Conservation (phyloP, 2,329 filamentous ascomycete species). For the Calonectria pseudoreteaudii region DNA sequence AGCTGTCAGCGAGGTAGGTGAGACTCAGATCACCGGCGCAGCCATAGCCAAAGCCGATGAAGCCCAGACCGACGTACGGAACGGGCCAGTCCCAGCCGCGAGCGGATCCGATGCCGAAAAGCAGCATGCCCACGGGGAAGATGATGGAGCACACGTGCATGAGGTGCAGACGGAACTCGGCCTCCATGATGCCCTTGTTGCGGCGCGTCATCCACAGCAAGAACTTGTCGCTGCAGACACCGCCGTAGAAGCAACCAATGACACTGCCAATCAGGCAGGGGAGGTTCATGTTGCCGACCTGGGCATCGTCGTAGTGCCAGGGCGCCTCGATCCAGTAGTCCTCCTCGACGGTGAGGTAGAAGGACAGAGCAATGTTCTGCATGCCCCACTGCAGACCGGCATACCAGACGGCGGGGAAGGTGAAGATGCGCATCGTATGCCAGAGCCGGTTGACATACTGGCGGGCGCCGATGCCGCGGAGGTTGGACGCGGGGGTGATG, state of each 20-base stretch:
- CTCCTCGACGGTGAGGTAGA: constrained; percentile 69
- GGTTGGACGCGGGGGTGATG: constrained; percentile 66
- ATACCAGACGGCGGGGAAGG: constrained; percentile 68
- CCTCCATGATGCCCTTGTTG: constrained; percentile 65
- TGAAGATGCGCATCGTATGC: constrained; percentile 67
- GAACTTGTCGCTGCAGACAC: constrained; percentile 67
- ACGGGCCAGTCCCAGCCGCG: constrained; percentile 64
- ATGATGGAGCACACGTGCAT: constrained; percentile 62
- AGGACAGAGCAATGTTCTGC: constrained; percentile 70
- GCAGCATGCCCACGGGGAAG: constrained; percentile 62
- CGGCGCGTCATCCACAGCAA: constrained; percentile 66
- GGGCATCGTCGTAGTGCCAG: constrained; percentile 66
- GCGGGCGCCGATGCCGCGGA: constrained; percentile 63
- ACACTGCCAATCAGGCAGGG: constrained; percentile 66
- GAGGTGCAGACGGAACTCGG: constrained; percentile 65
- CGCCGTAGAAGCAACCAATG: constrained; percentile 68
- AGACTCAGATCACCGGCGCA: constrained; percentile 68
- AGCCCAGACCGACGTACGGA: constrained; percentile 66
- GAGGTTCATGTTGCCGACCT: constrained; percentile 68
- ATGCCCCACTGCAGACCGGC: constrained; percentile 70
- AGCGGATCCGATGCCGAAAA: constrained; percentile 65
- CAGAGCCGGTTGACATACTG: constrained; percentile 66
- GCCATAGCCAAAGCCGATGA: constrained; percentile 70
- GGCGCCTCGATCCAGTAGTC: constrained; percentile 65
- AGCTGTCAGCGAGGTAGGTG: constrained; percentile 67